Percentiles rank a stretch among this genome's conserved stretches.
These are phyloP conservation scores for Cicer pinnatifidum DNA, from an alignment of 306 rosid genomes.

Conservation along the genomic window DNA sequence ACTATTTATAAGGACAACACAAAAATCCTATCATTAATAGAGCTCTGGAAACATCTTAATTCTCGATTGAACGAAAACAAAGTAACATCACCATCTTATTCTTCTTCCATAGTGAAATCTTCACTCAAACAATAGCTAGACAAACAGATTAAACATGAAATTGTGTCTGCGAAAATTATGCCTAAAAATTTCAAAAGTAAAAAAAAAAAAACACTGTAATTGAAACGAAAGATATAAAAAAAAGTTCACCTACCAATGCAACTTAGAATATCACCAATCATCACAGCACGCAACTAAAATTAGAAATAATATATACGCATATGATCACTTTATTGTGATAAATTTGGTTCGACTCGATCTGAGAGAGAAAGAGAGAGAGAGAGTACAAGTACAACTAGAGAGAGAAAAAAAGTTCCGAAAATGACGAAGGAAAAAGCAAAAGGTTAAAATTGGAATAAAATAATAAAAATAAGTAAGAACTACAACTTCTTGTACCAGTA, in stretches of 20 bases:
- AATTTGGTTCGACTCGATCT: conserved; percentile 44
- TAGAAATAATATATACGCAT: neutral
- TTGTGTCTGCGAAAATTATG: neutral
- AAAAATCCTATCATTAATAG: conserved; percentile 10
- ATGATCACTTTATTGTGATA: conserved; percentile 4
- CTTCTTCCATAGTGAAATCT: neutral
- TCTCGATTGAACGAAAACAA: conserved; percentile 16
- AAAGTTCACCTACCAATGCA: conserved; percentile 65
- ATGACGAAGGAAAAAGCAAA: neutral
- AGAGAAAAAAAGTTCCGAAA: conserved; percentile 23
- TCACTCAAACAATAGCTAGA: neutral
- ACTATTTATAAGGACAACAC: conserved; percentile 33
- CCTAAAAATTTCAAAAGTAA: neutral
- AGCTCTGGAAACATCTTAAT: neutral
- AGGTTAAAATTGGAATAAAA: conserved; percentile 2
- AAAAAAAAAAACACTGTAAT: neutral
- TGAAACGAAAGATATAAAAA: neutral
- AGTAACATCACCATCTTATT: neutral
- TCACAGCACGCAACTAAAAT: conserved; percentile 58
- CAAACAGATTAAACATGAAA: neutral
- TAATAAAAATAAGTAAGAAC: neutral
- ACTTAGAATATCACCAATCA: conserved; percentile 60
- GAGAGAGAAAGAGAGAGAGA: too few relatives aligned
- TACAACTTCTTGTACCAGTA: neutral
- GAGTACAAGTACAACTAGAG: conserved; percentile 5